Evolutionary conservation across 805 yeast genomes (phyloP), one percentile per base, ranked within the genome.

Genomic region (Ogataea allantospora): DNA sequence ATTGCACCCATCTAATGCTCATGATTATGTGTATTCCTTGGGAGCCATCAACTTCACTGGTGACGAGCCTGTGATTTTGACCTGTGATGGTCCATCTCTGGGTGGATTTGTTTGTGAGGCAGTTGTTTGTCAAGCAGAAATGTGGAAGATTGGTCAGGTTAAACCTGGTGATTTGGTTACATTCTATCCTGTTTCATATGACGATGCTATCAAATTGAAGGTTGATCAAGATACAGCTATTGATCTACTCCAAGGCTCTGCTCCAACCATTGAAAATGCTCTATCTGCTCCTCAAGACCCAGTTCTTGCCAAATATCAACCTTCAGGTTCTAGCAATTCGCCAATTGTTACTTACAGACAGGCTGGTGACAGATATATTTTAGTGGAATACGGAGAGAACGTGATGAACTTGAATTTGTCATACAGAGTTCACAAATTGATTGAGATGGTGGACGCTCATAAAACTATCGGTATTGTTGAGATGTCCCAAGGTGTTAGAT

Each of bases 11-110:
- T 88, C 97, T n/a, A 91, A 91, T 65, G 89, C 96, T 28, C 98
- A 91, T 60, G 99, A 91, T 67, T 93, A 91, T 57, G 98, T 91
- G 36, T 91, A 91, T 62, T 88, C 98, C 1, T 67, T 88, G 36
- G 98, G 99, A 53, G 98, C 99, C 19, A 83, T 91, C 62, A 93
- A 93, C 65, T 93, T 93, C 62, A 93, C 98, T 23, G 99, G 99
- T 65, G 98, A 93, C 65, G 98, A 91, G 64, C 98, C 98, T 1
- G 99, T 91, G 22, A 88, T 91, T 47, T 73, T 91, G 62, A 88
- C 98, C 2, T 87, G 97, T 58, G 99, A 91, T 66, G 98, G 98
- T 47, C 98, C 99, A 27, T 85, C 96, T 8, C 75, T 91, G 41
- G 98, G 99, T 57, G 99, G 99, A 1, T 93, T 91, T 57, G 97